These are phyloP conservation scores for Adansonia madagascariensis DNA, from an alignment of 441 rosid genomes.

Conservation along the genomic window DNA sequence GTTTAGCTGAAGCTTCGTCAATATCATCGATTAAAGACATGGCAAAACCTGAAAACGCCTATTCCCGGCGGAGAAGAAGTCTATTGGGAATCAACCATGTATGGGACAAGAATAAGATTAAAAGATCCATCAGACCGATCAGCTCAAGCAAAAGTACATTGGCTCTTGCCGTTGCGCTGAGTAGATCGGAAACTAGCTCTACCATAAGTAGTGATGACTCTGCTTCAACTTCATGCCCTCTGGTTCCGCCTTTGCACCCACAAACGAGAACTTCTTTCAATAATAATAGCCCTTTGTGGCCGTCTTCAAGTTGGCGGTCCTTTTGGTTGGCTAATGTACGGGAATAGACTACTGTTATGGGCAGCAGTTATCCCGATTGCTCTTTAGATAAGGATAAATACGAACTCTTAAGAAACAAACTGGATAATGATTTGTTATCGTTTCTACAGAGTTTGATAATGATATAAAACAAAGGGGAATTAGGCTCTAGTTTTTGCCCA, in stretches of 20 bases:
- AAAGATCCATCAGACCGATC: slow-evolving; percentile 47
- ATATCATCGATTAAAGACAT: slow-evolving; percentile 59
- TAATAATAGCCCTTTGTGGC: slow-evolving; percentile 33
- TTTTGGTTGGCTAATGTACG: slow-evolving; percentile 64
- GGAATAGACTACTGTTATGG: slow-evolving; percentile 37
- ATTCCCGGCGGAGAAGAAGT: slow-evolving; percentile 56
- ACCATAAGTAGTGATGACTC: slow-evolving; percentile 65
- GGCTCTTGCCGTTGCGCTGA: slow-evolving; percentile 76
- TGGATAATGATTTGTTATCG: not conserved
- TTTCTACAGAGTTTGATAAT: not conserved
- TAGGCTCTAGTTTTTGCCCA: not conserved
- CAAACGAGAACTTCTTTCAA: slow-evolving; percentile 38
- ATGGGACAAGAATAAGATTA: slow-evolving; percentile 62
- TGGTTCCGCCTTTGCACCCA: slow-evolving; percentile 75
- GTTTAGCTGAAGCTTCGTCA: slow-evolving; percentile 51
- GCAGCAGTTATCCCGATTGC: not conserved
- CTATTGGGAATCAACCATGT: slow-evolving; percentile 57
- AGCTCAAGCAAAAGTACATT: slow-evolving; percentile 64
- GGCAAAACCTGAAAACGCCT: slow-evolving; percentile 75
- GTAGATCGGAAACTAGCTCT: slow-evolving; percentile 57
- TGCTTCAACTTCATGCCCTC: slow-evolving; percentile 50
- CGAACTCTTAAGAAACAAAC: slow-evolving; percentile 22
- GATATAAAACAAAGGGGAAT: not conserved
- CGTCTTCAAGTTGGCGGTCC: slow-evolving; percentile 39
- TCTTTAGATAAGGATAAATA: slow-evolving; percentile 24